Evolutionary conservation across 768 basidiomycete genomes (phyloP).

Genomic region (Plicaturopsis crispa): DNA sequence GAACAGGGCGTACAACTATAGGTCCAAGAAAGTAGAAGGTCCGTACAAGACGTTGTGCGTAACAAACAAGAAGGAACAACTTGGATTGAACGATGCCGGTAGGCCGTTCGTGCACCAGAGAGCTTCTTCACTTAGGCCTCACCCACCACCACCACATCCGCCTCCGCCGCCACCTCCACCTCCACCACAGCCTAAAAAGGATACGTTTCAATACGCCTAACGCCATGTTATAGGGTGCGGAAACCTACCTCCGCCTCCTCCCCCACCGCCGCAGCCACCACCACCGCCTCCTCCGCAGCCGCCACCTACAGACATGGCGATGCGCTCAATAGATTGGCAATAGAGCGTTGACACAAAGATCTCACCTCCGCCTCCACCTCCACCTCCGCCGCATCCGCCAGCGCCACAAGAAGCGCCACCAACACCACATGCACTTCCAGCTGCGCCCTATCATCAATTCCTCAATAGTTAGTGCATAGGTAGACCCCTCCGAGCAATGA

Average conservation of each 20-base stretch:
- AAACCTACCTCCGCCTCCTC: neutral
- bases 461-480: no score
- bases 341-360: neutral
- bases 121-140: neutral
- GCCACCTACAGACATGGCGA: neutral
- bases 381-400: conserved; percentile 18
- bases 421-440: conserved; percentile 4
- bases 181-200: no score
- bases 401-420: conserved; percentile 10
- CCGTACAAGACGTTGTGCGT: neutral
- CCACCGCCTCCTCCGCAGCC: conserved; percentile 2
- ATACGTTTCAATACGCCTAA: neutral
- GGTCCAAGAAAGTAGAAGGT: neutral
- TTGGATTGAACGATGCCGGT: neutral
- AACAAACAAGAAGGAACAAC: neutral
- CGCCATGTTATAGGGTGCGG: neutral
- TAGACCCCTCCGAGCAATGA: neutral
- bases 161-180: no score
- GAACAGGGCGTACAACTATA: neutral
- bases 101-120: neutral
- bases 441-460: conserved; percentile 8
- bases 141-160: no score
- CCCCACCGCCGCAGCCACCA: conserved; percentile 1
- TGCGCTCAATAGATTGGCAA: neutral
- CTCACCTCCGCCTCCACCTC: conserved; percentile 21